Conservation (phyloP, 306 rosid genomes). For the Clitoria ternatea region DNA sequence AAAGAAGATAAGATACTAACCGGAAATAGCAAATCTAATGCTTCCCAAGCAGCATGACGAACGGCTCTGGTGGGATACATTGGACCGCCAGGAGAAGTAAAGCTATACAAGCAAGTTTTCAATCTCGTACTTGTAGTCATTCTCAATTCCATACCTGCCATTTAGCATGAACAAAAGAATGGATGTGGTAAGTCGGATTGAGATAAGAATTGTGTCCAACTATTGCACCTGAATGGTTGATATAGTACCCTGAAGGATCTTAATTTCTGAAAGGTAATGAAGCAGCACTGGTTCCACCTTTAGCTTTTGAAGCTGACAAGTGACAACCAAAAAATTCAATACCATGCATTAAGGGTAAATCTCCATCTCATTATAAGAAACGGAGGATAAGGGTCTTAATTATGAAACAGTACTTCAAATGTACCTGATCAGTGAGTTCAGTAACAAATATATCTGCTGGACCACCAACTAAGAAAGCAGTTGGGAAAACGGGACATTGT, state of each 20-base stretch:
- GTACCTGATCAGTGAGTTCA: slow-evolving; percentile 93
- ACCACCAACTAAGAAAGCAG: slow-evolving; percentile 79
- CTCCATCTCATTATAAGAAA: slow-evolving; percentile 2
- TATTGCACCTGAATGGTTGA: slow-evolving; percentile 17
- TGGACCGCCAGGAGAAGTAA: slow-evolving; percentile 97
- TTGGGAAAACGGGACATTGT: slow-evolving; percentile 71
- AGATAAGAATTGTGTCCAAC: slow-evolving; percentile 11
- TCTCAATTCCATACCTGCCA: slow-evolving; percentile 80
- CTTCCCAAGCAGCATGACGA: slow-evolving; percentile 99
- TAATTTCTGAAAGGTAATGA: slow-evolving; percentile 79
- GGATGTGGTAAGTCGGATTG: slow-evolving; percentile 8
- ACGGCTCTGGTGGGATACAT: slow-evolving; percentile 96
- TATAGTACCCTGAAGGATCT: slow-evolving; percentile 67
- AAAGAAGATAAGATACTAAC: slow-evolving; percentile 41
- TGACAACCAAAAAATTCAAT: slow-evolving; percentile 5
- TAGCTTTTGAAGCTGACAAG: slow-evolving; percentile 80
- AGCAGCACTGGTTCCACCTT: slow-evolving; percentile 95
- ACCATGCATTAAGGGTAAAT: slow-evolving; percentile 1
- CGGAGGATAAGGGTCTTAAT: background rate
- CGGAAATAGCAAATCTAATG: slow-evolving; percentile 84
- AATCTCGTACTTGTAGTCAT: slow-evolving; percentile 89
- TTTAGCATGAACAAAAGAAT: slow-evolving; percentile 14
- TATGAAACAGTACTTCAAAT: slow-evolving; percentile 6
- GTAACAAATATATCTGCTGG: slow-evolving; percentile 82
- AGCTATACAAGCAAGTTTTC: slow-evolving; percentile 86